Evolutionary conservation across 139 green algal genomes (phyloP), one percentile per base, ranked within the genome.

Genomic region (Dunaliella sp.): DNA sequence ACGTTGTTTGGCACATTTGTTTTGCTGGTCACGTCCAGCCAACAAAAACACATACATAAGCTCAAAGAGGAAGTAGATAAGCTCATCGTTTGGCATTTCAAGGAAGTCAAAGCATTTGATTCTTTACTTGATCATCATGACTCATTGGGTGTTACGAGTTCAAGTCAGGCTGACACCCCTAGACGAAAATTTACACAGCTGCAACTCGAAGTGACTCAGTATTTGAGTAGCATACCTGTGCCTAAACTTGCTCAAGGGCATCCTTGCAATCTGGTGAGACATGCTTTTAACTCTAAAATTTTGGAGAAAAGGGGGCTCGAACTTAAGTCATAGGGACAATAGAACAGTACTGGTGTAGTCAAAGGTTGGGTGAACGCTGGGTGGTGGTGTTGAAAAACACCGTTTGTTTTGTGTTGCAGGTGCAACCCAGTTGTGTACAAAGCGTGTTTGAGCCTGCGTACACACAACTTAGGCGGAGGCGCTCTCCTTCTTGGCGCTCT

Each of bases 401-500:
- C 48, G 48, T 65, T 65, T 65, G 48, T 65, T 65, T 65, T n/a
- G 48, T 16, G 7, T 65, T 65, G 48, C 7, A 65, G 48, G 7
- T 65, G 48, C 48, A 65, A 65, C 7, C 48, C 16, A 16, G 48
- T 26, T 65, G 48, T 26, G 33, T 34, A 37, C n/a, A 81, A 33
- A 28, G n/a, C 30, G 33, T 37, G n/a, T n/a, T n/a, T n/a, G n/a
- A n/a, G n/a, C n/a, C n/a, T n/a, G n/a, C n/a, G n/a, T 92, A 34
- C 88, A 80, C 32, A 82, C 89, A 16, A 16, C 48, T 65, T 16
- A 65, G 48, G 48, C 48, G 48, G 48, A 65, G 48, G 48, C 48
- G 48, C 76, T 83, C 38, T 48, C 59, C 81, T 77, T 87, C 86
- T 72, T 87, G 34, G 80, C 84, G 83, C 80, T 88, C 91, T 94